Evolutionary conservation across 108 stramenopile species (phyloP), one percentile per base, ranked within the genome.

Genomic region (Conticribra weissflogii): DNA sequence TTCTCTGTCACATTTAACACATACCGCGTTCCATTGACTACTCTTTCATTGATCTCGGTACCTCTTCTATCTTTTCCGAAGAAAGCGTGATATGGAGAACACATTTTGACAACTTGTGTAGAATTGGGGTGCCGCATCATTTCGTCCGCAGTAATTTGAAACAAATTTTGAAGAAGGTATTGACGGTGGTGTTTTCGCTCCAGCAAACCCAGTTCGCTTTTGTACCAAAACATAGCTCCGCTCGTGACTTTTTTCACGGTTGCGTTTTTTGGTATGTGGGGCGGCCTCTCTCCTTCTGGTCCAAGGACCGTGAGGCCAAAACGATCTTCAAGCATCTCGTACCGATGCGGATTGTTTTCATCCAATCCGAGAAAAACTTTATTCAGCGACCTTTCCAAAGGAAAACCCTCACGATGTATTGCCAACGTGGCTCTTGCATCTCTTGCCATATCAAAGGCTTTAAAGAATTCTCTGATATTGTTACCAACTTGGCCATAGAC

Each of bases 391-490:
- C 7, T 7, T 14, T 53, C 52, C 52, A 53, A 53, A 14, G 52
- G 52, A 53, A 53, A 53, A 16, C 24, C 24, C 4, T 53, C 24
- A 21, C 17, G 4, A 16, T 24, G 21, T 14, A 53, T 53, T 4
- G 24, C 52, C 21, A 53, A 24, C 17, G 21, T 24, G 7, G 52
- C 52, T 7, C 17, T 16, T 14, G 4, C 8, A 4, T 53, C 52
- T 21, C 24, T 24, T 4, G 52, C 52, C 52, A 53, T 53, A 53
- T 53, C 52, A 53, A 53, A 53, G 4, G 52, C 52, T 8, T 53
- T 7, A 24, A 53, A 53, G 24, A 53, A 53, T 53, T 21, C 21
- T 24, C 8, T 24, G 4, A 53, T 53, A 53, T 53, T 53, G 17
- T 53, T 53, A 14, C 52, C 52, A 4, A 24, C 17, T 24, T 53